Conservation (phyloP, 371 early-diverging fungal genomes). For the Mortierella sp. region DNA sequence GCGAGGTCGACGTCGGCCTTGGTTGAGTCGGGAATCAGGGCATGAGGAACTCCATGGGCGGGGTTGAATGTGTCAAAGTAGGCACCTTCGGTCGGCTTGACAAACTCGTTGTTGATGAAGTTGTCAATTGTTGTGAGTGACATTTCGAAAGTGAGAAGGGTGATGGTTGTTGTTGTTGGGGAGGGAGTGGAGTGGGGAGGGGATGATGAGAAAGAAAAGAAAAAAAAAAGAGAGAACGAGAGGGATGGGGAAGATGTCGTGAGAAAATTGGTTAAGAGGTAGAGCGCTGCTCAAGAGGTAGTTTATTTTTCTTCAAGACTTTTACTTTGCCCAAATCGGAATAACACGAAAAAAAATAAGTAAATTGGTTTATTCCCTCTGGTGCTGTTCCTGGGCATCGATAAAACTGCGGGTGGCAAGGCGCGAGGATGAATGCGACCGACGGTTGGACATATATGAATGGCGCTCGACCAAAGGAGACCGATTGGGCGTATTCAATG, state of each 20-base stretch:
- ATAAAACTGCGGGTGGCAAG: constrained; percentile 1
- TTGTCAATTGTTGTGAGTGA: constrained; percentile 56
- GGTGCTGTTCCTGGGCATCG: constrained; percentile 16
- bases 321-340: background rate
- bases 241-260: background rate
- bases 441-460: background rate
- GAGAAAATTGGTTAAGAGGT: constrained; percentile 17
- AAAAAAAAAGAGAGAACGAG: background rate
- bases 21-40: constrained; percentile 73
- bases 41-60: constrained; percentile 65
- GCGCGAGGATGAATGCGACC: constrained; percentile 2
- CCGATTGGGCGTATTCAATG: constrained; percentile 16
- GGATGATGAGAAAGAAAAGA: constrained; percentile 2
- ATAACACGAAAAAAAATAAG: background rate
- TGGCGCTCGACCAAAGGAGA: constrained; percentile 25
- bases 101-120: constrained; percentile 73
- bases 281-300: constrained; percentile 3
- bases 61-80: constrained; percentile 76
- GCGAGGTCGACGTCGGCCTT: constrained; percentile 74
- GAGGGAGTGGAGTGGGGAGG: background rate
- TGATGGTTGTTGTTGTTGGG: background rate
- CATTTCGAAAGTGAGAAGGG: constrained; percentile 8
- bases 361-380: background rate
- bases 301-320: background rate
- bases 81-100: constrained; percentile 57